Evolutionary conservation across 108 stramenopile species (phyloP).

Genomic region (Pinguiococcus pyrenoidosus): DNA sequence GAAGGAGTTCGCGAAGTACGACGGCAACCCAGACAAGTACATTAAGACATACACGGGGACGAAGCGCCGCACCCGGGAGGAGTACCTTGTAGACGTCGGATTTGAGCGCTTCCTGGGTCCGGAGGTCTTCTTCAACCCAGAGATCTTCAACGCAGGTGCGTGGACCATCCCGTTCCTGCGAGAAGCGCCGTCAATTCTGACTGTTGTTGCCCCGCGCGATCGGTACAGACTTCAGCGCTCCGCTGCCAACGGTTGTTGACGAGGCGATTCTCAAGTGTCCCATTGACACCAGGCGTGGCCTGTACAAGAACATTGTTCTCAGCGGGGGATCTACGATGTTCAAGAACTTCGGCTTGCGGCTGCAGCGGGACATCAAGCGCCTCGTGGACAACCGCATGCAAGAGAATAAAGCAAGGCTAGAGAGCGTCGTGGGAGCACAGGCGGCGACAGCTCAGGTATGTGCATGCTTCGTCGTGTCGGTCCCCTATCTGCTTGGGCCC

Average conservation of each 20-base stretch:
- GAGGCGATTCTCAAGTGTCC: conserved; percentile 51
- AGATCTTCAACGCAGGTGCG: conserved; percentile 48
- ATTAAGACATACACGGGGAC: conserved; percentile 33
- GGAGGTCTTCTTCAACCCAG: conserved; percentile 57
- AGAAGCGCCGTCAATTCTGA: no score
- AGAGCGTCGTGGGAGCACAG: no score
- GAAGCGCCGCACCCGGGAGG: conserved; percentile 11
- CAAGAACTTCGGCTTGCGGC: conserved; percentile 49
- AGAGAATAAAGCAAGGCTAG: conserved; percentile 11
- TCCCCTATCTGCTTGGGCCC: no score
- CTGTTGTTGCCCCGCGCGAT: no score
- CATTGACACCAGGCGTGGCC: conserved; percentile 47
- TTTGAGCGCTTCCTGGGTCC: conserved; percentile 57
- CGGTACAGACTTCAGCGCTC: conserved; percentile 43
- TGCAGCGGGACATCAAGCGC: conserved; percentile 49
- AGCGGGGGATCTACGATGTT: conserved; percentile 56
- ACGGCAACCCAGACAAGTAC: conserved; percentile 40
- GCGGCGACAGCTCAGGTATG: no score
- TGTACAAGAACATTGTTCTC: conserved; percentile 57
- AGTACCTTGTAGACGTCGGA: conserved; percentile 47
- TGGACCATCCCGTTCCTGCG: no score
- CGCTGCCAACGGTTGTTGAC: conserved; percentile 51
- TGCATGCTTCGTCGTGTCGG: no score
- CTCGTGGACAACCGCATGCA: conserved; percentile 37
- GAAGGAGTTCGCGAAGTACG: conserved; percentile 50